phyloP scores from a whole-genome alignment of 352 stramenopile genomes.

The Phytophthora sansomeana region DNA sequence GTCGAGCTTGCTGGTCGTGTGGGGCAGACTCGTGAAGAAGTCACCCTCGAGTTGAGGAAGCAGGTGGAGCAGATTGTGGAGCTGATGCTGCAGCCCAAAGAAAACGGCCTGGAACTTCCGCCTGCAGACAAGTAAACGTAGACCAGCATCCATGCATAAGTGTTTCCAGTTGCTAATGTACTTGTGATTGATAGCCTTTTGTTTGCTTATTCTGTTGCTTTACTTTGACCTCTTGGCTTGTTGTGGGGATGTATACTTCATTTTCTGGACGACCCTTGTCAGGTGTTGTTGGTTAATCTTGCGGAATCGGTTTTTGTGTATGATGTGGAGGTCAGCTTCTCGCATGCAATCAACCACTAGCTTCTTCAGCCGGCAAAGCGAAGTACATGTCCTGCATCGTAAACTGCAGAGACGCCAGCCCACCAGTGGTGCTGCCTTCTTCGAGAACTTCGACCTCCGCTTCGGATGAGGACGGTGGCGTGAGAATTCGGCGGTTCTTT shows the following conservation, averaged over 20 bases:
- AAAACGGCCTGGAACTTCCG: conserved; percentile 79
- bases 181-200: conserved; percentile 32
- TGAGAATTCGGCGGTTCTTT: conserved; percentile 33
- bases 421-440: conserved; percentile 30
- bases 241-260: conserved; percentile 32
- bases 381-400: conserved; percentile 89
- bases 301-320: conserved; percentile 24
- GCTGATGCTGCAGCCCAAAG: conserved; percentile 82
- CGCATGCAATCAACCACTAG: conserved; percentile 30
- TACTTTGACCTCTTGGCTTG: conserved; percentile 28
- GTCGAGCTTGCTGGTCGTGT: conserved; percentile 90
- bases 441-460: conserved; percentile 33
- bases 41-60: conserved; percentile 56
- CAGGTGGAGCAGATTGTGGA: conserved; percentile 84
- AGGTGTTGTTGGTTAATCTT: conserved; percentile 24
- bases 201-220: conserved; percentile 33
- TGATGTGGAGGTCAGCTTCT: conserved; percentile 25
- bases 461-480: conserved; percentile 24
- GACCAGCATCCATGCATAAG: conserved; percentile 3
- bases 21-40: conserved; percentile 70
- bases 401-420: conserved; percentile 64
- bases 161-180: conserved; percentile 42
- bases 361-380: conserved; percentile 49
- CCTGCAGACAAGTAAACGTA: conserved; percentile 37
- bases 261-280: conserved; percentile 27